Base-by-base conservation (phyloP, 208 protist species). In the Phytomonas sp. region DNA sequence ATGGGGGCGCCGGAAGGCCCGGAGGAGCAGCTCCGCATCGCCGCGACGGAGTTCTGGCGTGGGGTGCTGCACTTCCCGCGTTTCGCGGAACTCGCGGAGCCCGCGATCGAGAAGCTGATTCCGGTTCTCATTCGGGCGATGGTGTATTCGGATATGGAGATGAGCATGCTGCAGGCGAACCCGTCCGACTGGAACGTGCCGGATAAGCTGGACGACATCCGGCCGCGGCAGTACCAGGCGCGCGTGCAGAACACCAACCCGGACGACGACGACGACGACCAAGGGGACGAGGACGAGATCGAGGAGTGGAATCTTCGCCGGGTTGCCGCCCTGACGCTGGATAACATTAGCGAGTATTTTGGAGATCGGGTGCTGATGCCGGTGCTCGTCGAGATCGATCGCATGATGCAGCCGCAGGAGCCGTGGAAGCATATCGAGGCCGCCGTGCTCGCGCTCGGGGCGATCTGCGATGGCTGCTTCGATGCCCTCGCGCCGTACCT, bases 231-330 rank as follows among this genome's bases (percentile, higher is more conserved):
- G 67, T 94, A 94, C 80, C 75, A 85, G 51, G 84, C 77, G 8
- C 75, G 72, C 0, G 78, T 81, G 15, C 81, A 92, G 60, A 51
- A 51, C 13, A 64, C 60, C 36, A 4, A 74, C 62, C 62, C 31
- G 64, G 78, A 87, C 32, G 84, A 64, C 15, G 68, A 73, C 53
- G 65, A 71, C 36, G 89, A 88, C 28, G 86, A 93, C 40, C 90
- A 88, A 59, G 87, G 93, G 64, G 95, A 92, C 63, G 87, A 85
- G 34, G 89, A 82, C 17, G 94, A 97, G 70, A 88, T 95, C 46
- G 80, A 89, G 70, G 83, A 97, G 76, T 97, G 92, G 92, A 97
- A 88, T 65, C 78, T 98, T 61, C 89, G 96, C 62, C 95, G 93
- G 70, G 95, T 91, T 31, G 87, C 87, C 9, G 94, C 94, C 7